Evolutionary conservation across 2,329 filamentous ascomycete genomes (phyloP), one percentile per base, ranked within the genome.

Genomic region (Balansia obtecta): DNA sequence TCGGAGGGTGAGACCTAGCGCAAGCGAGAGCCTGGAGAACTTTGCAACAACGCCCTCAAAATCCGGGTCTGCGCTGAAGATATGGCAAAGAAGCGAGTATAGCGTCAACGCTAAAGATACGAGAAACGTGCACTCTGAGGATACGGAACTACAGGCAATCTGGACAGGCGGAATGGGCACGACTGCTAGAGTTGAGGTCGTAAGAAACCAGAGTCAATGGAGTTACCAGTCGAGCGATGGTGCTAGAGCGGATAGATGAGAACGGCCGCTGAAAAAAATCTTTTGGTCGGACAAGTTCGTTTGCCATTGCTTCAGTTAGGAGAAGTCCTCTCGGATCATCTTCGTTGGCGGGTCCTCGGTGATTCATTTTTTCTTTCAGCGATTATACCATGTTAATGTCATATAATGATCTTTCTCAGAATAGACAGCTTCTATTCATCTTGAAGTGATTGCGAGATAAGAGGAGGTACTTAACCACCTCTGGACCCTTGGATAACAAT

Each of bases 81-180:
- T 51, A 15, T 51, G 49, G 49, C 49, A 51, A 10, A 45, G 45
- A 15, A 47, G 45, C 45, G 49, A 51, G 30, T 51, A 48, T n/a
- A 45, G 49, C 40, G 45, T 51, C 15, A 16, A 48, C 39, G 32
- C 45, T 12, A 48, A 51, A 9, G 20, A 48, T 7, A 13, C 38
- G 11, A 44, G 18, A 22, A 38, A 47, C 11, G 3, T 3, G 18
- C 4, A 16, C 12, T 7, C 11, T 18, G 44, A 50, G 15, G 30
- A 38, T 10, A 44, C 20, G 13, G 49, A 51, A 30, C 15, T 51
- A 32, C 39, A 46, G 22, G 30, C 33, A 15, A 44, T 47, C 1
- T 40, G 49, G 49, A 15, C 45, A 11, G 45, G 32, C 4, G 45
- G 32, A 12, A 39, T 51, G 45, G 49, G 45, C 8, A 51, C 49